A percentile compares a stretch with the other conserved stretches of the same genome.
Evolutionary conservation across 2,329 filamentous ascomycete genomes (phyloP).

Genomic region (Colletotrichum liaoningense): DNA sequence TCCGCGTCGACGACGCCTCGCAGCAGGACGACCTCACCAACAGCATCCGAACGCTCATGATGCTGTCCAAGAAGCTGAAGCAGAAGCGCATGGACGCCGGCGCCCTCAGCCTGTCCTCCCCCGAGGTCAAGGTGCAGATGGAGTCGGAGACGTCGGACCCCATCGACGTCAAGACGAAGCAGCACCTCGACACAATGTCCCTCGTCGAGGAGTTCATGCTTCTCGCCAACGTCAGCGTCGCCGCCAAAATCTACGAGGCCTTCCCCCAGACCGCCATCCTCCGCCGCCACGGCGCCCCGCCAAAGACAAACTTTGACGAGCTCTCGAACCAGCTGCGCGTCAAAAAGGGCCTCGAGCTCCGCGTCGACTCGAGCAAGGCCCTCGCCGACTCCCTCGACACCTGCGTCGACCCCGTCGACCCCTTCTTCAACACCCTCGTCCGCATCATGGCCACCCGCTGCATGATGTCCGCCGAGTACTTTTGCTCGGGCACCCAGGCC

Average conservation of each 20-base stretch:
- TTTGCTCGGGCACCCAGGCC: slow-evolving; percentile 91
- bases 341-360: slow-evolving; percentile 84
- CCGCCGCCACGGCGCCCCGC: slow-evolving; percentile 90
- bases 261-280: slow-evolving; percentile 97
- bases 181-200: slow-evolving; percentile 94
- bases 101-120: slow-evolving; percentile 94
- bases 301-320: slow-evolving; percentile 96
- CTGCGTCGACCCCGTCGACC: slow-evolving; percentile 82
- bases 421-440: slow-evolving; percentile 98
- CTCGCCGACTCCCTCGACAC: slow-evolving; percentile 91
- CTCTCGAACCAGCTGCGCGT: slow-evolving; percentile 90
- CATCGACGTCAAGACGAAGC: slow-evolving; percentile 95
- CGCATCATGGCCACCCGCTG: slow-evolving; percentile 97
- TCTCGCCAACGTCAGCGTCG: slow-evolving; percentile 95
- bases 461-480: slow-evolving; percentile 99
- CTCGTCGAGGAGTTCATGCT: slow-evolving; percentile 99
- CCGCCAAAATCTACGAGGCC: slow-evolving; percentile 86
- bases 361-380: slow-evolving; percentile 89
- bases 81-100: slow-evolving; percentile 97
- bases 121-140: slow-evolving; percentile 94
- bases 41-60: slow-evolving; percentile 88
- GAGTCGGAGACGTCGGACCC: slow-evolving; percentile 97
- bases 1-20: slow-evolving; percentile 89
- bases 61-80: slow-evolving; percentile 91
- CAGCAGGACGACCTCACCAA: slow-evolving; percentile 90